These are phyloP conservation scores for Carnegiea gigantea DNA, from an alignment of 179 eudicot genomes.

Conservation along the genomic window DNA sequence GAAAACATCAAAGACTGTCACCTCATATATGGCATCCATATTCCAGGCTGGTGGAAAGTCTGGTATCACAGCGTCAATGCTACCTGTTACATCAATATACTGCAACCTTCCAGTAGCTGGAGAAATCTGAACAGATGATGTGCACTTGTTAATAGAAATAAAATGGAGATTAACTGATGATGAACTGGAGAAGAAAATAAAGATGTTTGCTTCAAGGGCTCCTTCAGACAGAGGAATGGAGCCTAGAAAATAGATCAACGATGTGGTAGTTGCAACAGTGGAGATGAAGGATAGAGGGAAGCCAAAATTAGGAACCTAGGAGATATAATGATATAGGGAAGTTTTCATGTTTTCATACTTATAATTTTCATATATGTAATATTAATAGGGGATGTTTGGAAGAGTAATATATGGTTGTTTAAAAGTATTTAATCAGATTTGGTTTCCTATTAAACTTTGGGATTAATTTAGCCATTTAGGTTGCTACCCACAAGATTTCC, in stretches of 20 bases:
- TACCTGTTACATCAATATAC: slow-evolving; percentile 68
- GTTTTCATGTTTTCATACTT: no score
- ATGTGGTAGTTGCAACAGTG: background rate
- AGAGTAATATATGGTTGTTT: background rate
- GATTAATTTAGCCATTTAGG: background rate
- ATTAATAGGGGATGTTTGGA: background rate
- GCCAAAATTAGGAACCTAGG: background rate
- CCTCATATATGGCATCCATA: slow-evolving; percentile 61
- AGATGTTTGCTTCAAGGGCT: no score
- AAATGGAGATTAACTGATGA: background rate
- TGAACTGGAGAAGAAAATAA: background rate
- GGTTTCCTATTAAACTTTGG: background rate
- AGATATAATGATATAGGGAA: no score
- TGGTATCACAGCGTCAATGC: slow-evolving; percentile 66
- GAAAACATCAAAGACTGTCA: slow-evolving; percentile 26
- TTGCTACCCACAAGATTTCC: background rate
- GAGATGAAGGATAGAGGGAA: background rate
- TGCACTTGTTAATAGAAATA: slow-evolving; percentile 6
- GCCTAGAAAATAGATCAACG: slow-evolving; percentile 6
- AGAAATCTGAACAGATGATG: slow-evolving; percentile 52
- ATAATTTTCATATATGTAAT: background rate
- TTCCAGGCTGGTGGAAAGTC: slow-evolving; percentile 70
- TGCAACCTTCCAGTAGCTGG: slow-evolving; percentile 74
- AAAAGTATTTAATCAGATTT: background rate
- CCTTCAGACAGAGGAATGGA: background rate